These are phyloP conservation scores for Globisporangium solare DNA, from an alignment of 352 stramenopile species.

Conservation along the genomic window DNA sequence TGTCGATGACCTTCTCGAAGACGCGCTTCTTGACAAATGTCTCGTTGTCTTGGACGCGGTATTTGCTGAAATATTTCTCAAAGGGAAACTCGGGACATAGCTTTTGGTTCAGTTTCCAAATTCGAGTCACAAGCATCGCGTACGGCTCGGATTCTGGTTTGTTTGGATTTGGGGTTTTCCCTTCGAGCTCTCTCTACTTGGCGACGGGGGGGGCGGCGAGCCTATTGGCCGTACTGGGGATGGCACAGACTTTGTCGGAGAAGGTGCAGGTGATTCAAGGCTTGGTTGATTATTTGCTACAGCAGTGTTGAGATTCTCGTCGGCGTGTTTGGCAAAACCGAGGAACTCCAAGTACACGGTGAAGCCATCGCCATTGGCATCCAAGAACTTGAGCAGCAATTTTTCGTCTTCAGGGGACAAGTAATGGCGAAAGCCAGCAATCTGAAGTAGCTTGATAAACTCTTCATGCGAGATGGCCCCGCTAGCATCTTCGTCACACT, in stretches of 20 bases:
- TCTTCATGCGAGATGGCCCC: conserved; percentile 55
- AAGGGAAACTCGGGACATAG: conserved; percentile 56
- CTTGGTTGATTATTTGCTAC: background rate
- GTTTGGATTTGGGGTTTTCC: conserved; percentile 1
- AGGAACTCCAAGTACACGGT: conserved; percentile 71
- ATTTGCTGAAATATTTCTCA: conserved; percentile 75
- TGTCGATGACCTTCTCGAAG: conserved; percentile 75
- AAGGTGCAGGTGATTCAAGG: conserved; percentile 8
- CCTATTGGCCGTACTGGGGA: conserved; percentile 3
- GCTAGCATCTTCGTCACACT: conserved; percentile 48
- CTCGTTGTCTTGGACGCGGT: conserved; percentile 33
- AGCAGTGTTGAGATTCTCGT: conserved; percentile 28
- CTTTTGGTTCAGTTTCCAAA: conserved; percentile 44
- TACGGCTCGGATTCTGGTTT: conserved; percentile 8
- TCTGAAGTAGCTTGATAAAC: conserved; percentile 63
- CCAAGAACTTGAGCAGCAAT: conserved; percentile 64
- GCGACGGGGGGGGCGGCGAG: conserved; percentile 5
- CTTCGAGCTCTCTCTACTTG: conserved; percentile 9
- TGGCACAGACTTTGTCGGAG: conserved; percentile 10
- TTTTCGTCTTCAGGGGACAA: conserved; percentile 56
- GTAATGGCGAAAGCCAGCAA: conserved; percentile 54
- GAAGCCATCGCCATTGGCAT: conserved; percentile 51
- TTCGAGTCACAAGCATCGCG: conserved; percentile 24
- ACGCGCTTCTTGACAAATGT: conserved; percentile 43
- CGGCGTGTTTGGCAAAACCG: conserved; percentile 45